These are phyloP conservation scores for Diplosphaera chodatii DNA, from an alignment of 139 green algal species.

Conservation along the genomic window DNA sequence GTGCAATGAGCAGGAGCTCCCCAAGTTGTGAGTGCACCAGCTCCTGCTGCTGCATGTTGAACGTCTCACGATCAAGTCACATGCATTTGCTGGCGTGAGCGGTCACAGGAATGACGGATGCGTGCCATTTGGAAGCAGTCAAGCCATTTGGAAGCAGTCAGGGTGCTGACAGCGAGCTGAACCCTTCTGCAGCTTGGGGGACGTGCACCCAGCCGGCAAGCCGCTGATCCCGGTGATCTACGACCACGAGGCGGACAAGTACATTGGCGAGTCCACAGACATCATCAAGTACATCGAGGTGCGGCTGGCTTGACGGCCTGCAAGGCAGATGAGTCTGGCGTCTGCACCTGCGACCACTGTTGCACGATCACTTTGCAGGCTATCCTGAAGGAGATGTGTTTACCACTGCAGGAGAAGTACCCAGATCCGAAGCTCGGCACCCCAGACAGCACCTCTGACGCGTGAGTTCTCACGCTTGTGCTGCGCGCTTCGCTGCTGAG, in stretches of 20 bases:
- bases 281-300: constrained; percentile 2
- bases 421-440: neutral
- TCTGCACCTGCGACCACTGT: too few relatives aligned
- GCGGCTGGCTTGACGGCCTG: too few relatives aligned
- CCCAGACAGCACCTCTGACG: neutral
- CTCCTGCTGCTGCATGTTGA: too few relatives aligned
- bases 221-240: neutral
- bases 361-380: too few relatives aligned
- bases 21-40: neutral
- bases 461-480: neutral
- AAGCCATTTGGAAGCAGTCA: too few relatives aligned
- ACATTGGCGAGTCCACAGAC: neutral
- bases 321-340: too few relatives aligned
- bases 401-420: neutral
- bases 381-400: too few relatives aligned
- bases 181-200: neutral
- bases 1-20: neutral
- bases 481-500: too few relatives aligned
- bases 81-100: too few relatives aligned
- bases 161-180: neutral
- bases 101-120: too few relatives aligned
- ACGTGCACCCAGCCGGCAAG: neutral
- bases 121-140: too few relatives aligned
- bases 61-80: too few relatives aligned
- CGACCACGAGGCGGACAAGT: constrained; percentile 1